phyloP scores from a whole-genome alignment of 2,329 filamentous ascomycete species.

The Penicillium sp. region DNA sequence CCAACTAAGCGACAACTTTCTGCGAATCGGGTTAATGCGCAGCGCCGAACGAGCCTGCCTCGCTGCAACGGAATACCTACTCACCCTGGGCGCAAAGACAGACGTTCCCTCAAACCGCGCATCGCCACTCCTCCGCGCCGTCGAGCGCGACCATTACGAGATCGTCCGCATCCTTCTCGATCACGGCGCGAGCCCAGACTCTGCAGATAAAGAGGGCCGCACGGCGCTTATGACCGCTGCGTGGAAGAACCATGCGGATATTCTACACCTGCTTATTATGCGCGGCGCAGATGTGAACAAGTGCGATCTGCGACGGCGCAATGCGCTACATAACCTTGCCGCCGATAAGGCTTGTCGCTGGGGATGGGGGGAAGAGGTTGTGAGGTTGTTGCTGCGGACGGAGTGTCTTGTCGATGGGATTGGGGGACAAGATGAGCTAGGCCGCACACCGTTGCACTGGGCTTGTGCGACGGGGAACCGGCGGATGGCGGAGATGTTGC shows the following conservation, averaged over 20 bases:
- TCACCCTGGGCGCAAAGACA: slow-evolving; percentile 40
- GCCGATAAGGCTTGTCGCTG: slow-evolving; percentile 44
- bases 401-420: slow-evolving; percentile 43
- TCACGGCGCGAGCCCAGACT: slow-evolving; percentile 33
- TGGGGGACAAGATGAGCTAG: slow-evolving; percentile 45
- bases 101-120: slow-evolving; percentile 33
- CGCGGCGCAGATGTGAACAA: slow-evolving; percentile 39
- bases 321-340: slow-evolving; percentile 45
- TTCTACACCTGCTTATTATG: slow-evolving; percentile 40
- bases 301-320: slow-evolving; percentile 31
- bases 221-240: slow-evolving; percentile 48
- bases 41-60: slow-evolving; percentile 41
- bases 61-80: slow-evolving; percentile 35
- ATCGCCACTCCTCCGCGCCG: slow-evolving; percentile 40
- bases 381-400: slow-evolving; percentile 42
- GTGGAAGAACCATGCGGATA: slow-evolving; percentile 43
- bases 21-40: slow-evolving; percentile 43
- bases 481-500: slow-evolving; percentile 50
- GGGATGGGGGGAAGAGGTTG: slow-evolving; percentile 49
- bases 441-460: slow-evolving; percentile 58
- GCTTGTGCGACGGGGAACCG: slow-evolving; percentile 58
- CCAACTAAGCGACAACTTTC: slow-evolving; percentile 40
- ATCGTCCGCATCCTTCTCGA: slow-evolving; percentile 48
- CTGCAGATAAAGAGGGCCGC: slow-evolving; percentile 47
- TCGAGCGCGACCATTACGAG: slow-evolving; percentile 42